These are phyloP conservation scores for Melaleuca quinquenervia DNA, from an alignment of 345 rosid species.

Conservation along the genomic window DNA sequence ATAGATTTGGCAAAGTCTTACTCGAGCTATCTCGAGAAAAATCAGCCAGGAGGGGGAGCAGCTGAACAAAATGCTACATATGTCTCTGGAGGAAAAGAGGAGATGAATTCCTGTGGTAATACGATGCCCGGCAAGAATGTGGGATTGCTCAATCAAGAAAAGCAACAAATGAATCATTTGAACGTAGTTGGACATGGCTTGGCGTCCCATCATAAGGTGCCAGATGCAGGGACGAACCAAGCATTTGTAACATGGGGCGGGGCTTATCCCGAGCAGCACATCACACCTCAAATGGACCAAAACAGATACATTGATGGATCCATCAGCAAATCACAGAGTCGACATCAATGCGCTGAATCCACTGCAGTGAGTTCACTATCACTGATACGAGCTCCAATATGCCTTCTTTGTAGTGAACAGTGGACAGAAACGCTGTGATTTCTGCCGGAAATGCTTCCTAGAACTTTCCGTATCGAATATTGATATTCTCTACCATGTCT, in stretches of 20 bases:
- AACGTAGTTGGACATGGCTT: neutral
- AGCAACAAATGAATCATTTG: neutral
- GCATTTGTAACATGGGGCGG: neutral
- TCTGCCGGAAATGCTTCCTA: neutral
- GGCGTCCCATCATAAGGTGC: neutral
- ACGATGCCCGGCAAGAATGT: neutral
- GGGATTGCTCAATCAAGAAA: neutral
- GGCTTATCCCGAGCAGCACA: neutral
- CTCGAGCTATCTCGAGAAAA: neutral
- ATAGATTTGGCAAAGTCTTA: slow-evolving; percentile 31
- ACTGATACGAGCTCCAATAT: neutral
- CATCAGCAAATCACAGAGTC: neutral
- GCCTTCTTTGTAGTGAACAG: neutral
- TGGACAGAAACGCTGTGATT: neutral
- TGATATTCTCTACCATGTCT: neutral
- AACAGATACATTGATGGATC: slow-evolving; percentile 1
- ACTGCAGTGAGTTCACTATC: slow-evolving; percentile 6
- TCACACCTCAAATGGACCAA: neutral
- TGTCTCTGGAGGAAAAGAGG: neutral
- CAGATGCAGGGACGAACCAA: neutral
- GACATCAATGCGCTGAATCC: slow-evolving; percentile 1
- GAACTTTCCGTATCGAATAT: neutral
- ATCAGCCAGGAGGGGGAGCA: neutral
- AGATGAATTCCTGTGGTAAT: neutral
- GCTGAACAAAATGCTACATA: neutral